phyloP scores from a whole-genome alignment of 169 alveolate species.

The Eimeria necatrix region DNA sequence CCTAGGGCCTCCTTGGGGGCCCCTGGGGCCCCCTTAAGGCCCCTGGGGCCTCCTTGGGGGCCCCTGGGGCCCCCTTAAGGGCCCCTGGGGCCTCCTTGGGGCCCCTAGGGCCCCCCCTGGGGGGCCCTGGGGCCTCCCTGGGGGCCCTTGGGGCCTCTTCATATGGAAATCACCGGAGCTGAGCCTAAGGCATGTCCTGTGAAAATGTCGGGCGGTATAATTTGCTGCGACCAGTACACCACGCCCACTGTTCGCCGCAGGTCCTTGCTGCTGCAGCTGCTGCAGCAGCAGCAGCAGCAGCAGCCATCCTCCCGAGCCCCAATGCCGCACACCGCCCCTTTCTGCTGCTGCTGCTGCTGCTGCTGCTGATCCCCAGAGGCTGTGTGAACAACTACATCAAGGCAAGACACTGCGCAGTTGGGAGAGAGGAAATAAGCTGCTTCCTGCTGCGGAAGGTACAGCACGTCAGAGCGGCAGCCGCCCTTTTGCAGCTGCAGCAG shows the following conservation, averaged over 20 bases:
- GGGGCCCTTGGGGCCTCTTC: not conserved
- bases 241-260: not conserved
- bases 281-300: conserved; percentile 49
- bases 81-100: not conserved
- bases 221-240: conserved; percentile 29
- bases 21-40: too few relatives aligned
- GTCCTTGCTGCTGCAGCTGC: conserved; percentile 57
- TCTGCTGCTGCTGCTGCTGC: not conserved
- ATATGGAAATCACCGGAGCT: not conserved
- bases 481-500: not conserved
- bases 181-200: conserved; percentile 20
- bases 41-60: too few relatives aligned
- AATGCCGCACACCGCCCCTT: not conserved
- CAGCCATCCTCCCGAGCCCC: not conserved
- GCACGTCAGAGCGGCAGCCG: not conserved
- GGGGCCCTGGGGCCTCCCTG: conserved; percentile 24
- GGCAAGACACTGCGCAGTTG: conserved; percentile 10
- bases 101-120: not conserved
- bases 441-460: conserved; percentile 36
- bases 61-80: too few relatives aligned
- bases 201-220: not conserved
- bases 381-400: not conserved
- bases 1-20: too few relatives aligned
- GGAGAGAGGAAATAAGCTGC: not conserved
- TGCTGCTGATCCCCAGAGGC: not conserved